Percentiles rank a stretch among this genome's conserved stretches.
Evolutionary conservation across 441 rosid genomes (phyloP).

Genomic region (Erodium texanum): DNA sequence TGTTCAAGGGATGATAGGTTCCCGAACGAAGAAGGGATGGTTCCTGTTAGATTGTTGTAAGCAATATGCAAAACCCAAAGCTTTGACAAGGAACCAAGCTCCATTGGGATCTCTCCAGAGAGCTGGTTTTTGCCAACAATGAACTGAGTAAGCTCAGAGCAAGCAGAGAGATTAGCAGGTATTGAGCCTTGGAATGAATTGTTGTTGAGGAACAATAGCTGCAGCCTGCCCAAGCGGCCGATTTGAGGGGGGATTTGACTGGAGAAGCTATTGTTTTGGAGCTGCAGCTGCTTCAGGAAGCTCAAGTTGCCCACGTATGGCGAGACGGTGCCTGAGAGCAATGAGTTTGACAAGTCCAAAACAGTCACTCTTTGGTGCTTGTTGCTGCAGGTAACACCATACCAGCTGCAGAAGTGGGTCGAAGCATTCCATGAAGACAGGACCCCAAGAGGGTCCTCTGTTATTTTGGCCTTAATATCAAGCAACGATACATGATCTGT

Average conservation of each 20-base stretch:
- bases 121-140: background rate
- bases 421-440: constrained; percentile 14
- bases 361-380: constrained; percentile 14
- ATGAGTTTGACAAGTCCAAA: constrained; percentile 2
- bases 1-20: constrained; percentile 17
- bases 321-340: constrained; percentile 15
- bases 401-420: constrained; percentile 18
- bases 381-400: constrained; percentile 11
- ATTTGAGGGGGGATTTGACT: constrained; percentile 11
- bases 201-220: background rate
- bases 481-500: constrained; percentile 8
- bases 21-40: constrained; percentile 20
- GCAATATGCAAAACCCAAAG: background rate
- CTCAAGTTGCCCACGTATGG: constrained; percentile 21
- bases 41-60: constrained; percentile 15
- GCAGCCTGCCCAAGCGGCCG: constrained; percentile 2
- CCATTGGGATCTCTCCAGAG: constrained; percentile 11
- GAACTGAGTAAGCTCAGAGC: background rate
- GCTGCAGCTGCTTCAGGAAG: constrained; percentile 4
- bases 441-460: constrained; percentile 5
- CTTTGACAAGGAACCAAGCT: constrained; percentile 7
- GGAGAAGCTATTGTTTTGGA: constrained; percentile 11
- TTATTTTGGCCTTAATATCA: constrained; percentile 7
- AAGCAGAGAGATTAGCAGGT: constrained; percentile 13
- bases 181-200: constrained; percentile 17